A percentile compares a stretch with the other conserved stretches of the same genome.
phyloP scores from a whole-genome alignment of 208 protist genomes.

The Wallacemonas sp. region DNA sequence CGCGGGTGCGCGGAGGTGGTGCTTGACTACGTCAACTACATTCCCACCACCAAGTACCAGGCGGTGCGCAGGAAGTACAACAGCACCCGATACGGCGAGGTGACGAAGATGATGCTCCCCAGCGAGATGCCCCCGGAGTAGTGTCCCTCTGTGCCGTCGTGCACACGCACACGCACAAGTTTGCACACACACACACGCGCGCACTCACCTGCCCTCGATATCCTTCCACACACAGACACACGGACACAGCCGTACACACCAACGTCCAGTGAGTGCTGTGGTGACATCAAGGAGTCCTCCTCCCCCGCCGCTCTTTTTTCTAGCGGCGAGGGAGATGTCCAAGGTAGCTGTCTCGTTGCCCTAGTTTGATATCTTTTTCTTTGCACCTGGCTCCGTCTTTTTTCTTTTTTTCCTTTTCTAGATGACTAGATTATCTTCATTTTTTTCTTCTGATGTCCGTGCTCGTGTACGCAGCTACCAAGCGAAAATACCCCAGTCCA shows the following conservation, averaged over 20 bases:
- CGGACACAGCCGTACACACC: too few species aligned
- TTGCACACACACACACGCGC: too few species aligned
- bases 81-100: slow-evolving; percentile 72
- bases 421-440: slow-evolving; percentile 18
- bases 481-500: not conserved
- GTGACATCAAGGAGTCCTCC: not conserved
- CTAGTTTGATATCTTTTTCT: slow-evolving; percentile 10
- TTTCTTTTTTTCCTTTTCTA: slow-evolving; percentile 29
- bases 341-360: too few species aligned
- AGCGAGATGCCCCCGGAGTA: slow-evolving; percentile 48
- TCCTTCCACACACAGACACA: too few species aligned
- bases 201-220: too few species aligned
- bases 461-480: not conserved
- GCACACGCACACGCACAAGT: too few species aligned
- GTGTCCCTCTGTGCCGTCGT: too few species aligned
- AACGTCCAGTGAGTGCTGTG: too few species aligned
- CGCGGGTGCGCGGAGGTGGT: slow-evolving; percentile 77
- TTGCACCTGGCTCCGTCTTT: not conserved
- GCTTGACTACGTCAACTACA: slow-evolving; percentile 77
- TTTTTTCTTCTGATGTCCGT: not conserved
- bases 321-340: too few species aligned
- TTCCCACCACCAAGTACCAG: slow-evolving; percentile 85
- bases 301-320: not conserved
- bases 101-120: slow-evolving; percentile 71
- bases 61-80: slow-evolving; percentile 90